Evolutionary conservation across 371 early-diverging fungal genomes (phyloP).

Genomic region (Umbelopsis sp.): DNA sequence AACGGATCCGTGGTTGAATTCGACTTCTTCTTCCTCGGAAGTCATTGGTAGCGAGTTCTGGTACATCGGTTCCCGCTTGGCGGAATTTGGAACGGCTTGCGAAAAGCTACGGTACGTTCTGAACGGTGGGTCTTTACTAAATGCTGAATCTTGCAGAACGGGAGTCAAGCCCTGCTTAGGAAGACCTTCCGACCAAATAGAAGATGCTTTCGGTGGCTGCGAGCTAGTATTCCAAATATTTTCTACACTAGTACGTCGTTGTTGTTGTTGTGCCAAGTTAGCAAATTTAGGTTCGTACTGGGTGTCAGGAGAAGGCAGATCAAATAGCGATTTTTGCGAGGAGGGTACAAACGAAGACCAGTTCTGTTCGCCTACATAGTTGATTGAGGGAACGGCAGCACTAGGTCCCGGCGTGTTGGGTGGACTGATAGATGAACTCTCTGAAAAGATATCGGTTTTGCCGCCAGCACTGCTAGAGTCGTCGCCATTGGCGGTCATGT

Average conservation of each 20-base stretch:
- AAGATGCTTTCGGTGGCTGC: background rate
- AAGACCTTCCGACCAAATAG: conserved; percentile 12
- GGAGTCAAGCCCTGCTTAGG: conserved; percentile 3
- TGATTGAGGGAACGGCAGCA: conserved; percentile 2
- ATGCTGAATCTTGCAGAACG: background rate
- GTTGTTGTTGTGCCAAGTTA: conserved; percentile 1
- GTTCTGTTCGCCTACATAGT: background rate
- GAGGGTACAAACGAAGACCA: background rate
- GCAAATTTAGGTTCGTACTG: background rate
- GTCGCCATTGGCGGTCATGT: conserved; percentile 12
- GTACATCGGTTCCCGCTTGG: conserved; percentile 17
- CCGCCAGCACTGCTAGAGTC: conserved; percentile 16
- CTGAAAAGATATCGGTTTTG: conserved; percentile 17
- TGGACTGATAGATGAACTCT: background rate
- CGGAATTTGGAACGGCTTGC: conserved; percentile 11
- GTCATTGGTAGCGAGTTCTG: conserved; percentile 13
- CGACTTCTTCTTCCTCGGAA: conserved; percentile 1
- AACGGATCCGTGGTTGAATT: background rate
- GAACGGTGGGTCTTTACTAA: conserved; percentile 12
- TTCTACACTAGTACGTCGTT: conserved; percentile 10
- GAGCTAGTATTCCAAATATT: background rate
- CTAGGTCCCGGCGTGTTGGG: conserved; percentile 4
- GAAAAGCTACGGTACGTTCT: conserved; percentile 15
- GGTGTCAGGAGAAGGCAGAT: background rate
- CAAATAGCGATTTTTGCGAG: background rate